Evolutionary conservation across 2,329 filamentous ascomycete species (phyloP).

Genomic region (Aspergillus ochraceoroseus): DNA sequence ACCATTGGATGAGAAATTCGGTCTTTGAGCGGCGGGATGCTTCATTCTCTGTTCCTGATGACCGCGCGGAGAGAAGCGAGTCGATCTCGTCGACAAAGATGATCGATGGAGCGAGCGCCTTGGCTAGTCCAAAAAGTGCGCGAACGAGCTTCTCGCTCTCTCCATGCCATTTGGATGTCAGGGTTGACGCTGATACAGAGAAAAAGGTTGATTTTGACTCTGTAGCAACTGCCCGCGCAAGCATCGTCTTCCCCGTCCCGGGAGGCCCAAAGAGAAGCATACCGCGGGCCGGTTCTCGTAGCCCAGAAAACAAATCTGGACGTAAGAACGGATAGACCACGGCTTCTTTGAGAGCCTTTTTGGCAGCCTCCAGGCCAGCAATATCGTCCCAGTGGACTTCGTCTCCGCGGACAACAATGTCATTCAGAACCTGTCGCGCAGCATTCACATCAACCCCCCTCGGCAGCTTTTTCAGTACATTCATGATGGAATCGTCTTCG

Average conservation of each 20-base stretch:
- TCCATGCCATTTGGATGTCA: conserved; percentile 93
- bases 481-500: conserved; percentile 55
- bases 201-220: conserved; percentile 95
- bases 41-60: conserved; percentile 76
- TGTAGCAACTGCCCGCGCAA: conserved; percentile 88
- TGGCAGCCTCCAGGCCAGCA: conserved; percentile 82
- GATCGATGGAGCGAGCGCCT: conserved; percentile 83
- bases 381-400: conserved; percentile 94
- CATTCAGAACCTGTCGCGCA: conserved; percentile 89
- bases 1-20: conserved; percentile 97
- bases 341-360: conserved; percentile 86
- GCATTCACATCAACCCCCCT: conserved; percentile 74
- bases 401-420: conserved; percentile 90
- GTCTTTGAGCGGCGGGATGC: conserved; percentile 93
- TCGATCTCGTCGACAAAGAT: conserved; percentile 99
- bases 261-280: conserved; percentile 96
- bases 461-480: conserved; percentile 71
- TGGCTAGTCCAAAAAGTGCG: conserved; percentile 85
- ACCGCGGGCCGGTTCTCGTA: conserved; percentile 86
- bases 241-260: conserved; percentile 98
- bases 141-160: conserved; percentile 95
- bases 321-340: conserved; percentile 96
- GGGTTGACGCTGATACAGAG: conserved; percentile 86
- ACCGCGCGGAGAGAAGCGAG: conserved; percentile 78
- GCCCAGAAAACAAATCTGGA: conserved; percentile 90